Evolutionary conservation across 805 yeast genomes (phyloP).

Genomic region (Candida corydali): DNA sequence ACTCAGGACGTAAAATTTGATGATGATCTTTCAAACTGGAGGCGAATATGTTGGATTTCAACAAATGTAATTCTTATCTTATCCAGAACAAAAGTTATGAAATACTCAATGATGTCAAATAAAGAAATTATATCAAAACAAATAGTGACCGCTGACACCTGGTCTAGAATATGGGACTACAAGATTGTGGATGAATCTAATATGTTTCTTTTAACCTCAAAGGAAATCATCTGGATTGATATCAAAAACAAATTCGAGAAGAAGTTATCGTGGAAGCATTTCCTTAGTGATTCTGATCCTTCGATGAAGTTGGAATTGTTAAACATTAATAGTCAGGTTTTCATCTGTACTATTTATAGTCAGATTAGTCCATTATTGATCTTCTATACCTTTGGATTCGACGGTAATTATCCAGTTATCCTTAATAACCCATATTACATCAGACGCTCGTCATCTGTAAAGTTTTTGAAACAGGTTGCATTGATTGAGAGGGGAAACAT

Average conservation of each 20-base stretch:
- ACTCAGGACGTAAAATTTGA: slow-evolving; percentile 39
- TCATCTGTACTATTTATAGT: slow-evolving; percentile 24
- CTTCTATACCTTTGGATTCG: slow-evolving; percentile 28
- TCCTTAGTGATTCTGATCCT: slow-evolving; percentile 50
- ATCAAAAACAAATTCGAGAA: slow-evolving; percentile 35
- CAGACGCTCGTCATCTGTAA: slow-evolving; percentile 6
- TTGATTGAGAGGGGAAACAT: slow-evolving; percentile 3
- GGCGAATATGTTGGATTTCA: slow-evolving; percentile 45
- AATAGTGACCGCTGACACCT: slow-evolving; percentile 47
- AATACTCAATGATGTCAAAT: slow-evolving; percentile 23
- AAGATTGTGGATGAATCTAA: slow-evolving; percentile 18
- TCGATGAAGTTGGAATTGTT: slow-evolving; percentile 41
- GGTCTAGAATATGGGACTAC: slow-evolving; percentile 51
- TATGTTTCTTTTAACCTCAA: slow-evolving; percentile 58
- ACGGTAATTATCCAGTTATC: slow-evolving; percentile 23
- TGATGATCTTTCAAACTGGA: slow-evolving; percentile 59
- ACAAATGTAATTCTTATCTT: slow-evolving; percentile 22
- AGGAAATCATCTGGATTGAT: slow-evolving; percentile 56
- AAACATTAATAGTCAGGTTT: slow-evolving; percentile 15
- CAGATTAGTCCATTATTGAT: slow-evolving; percentile 26
- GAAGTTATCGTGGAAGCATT: slow-evolving; percentile 71
- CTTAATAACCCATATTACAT: slow-evolving; percentile 28
- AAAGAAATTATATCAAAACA: slow-evolving; percentile 18
- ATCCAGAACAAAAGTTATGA: slow-evolving; percentile 33
- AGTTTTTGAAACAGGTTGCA: slow-evolving; percentile 13